Base-by-base conservation (phyloP, 805 yeast genomes). In the Candida quercuum region DNA sequence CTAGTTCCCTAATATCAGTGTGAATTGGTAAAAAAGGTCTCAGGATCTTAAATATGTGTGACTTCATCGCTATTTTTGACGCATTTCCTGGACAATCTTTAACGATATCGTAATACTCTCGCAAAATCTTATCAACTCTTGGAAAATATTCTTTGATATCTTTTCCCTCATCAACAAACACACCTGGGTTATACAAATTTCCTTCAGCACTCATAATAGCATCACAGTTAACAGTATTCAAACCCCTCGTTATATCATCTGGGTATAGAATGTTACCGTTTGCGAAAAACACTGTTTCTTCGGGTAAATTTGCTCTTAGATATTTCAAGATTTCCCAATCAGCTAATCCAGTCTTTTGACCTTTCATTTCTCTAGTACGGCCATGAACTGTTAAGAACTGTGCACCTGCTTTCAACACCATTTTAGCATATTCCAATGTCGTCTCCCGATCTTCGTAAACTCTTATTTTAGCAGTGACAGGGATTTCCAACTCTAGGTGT, bases 121-220 rank as follows among this genome's bases (percentile, higher is more conserved):
- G 70, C 27, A 85, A 69, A 41, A 91, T 66, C 41, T 68, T 66
- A 62, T 93, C 99, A 6, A 91, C 89, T 41, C 98, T 70, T 12
- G 96, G 95, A 52, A 78, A 88, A 40, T 77, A 82, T 46, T 64
- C 76, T 16, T 85, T 87, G 22, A 60, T 59, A 37, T 81, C 76
- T 8, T 68, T 62, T 18, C 6, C 15, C 2, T 61, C 51, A 63
- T 81, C 79, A 26, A 62, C 56, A 57, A 93, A 91, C 1, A 89
- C 78, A 6, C 95, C 97, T 1, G 99, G 99, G 52, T 93, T 93
- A 62, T 81, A 85, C 25, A 93, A 65, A 54, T 88, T 88, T 1
- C 96, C 96, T 60, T 93, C 99, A 1, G 99, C 99, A 29, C 94
- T 81, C 99, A 93, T 93, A 14, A 93, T 93, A 0, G 88, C 96